These are phyloP conservation scores for Penicillium verrucosum DNA, from an alignment of 2,329 filamentous ascomycete species.

Conservation along the genomic window DNA sequence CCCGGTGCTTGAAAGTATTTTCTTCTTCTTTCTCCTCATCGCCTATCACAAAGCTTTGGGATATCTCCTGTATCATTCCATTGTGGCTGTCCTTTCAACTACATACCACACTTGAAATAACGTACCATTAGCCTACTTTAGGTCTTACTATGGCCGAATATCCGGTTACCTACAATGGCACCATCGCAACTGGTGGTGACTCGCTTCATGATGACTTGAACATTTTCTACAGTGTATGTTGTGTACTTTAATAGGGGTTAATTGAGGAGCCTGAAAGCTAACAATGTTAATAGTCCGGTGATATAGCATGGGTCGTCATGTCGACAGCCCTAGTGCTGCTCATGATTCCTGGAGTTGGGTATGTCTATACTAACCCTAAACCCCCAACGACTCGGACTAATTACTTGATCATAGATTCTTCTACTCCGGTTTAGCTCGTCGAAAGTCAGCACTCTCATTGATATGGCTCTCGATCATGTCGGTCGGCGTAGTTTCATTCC, in stretches of 20 bases:
- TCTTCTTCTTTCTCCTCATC: background rate
- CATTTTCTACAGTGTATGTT: constrained; percentile 65
- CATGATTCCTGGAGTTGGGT: constrained; percentile 88
- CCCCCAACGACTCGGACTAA: constrained; percentile 2
- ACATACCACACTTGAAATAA: background rate
- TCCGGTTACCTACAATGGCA: constrained; percentile 61
- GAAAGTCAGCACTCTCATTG: constrained; percentile 83
- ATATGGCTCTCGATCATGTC: constrained; percentile 84
- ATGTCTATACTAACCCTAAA: constrained; percentile 21
- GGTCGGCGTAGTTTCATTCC: constrained; percentile 74
- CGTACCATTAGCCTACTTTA: background rate
- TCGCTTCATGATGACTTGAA: constrained; percentile 70
- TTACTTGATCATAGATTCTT: constrained; percentile 62
- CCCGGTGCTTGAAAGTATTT: background rate
- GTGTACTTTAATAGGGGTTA: background rate
- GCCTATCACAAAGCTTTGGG: background rate
- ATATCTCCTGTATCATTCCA: background rate
- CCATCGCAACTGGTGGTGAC: constrained; percentile 61
- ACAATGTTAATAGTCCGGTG: constrained; percentile 58
- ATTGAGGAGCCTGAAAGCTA: constrained; percentile 6
- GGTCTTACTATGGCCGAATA: constrained; percentile 33
- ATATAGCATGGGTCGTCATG: constrained; percentile 77
- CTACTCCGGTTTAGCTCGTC: constrained; percentile 83
- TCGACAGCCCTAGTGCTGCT: constrained; percentile 77
- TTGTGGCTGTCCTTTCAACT: background rate